Conservation (phyloP, 805 yeast genomes). For the Metschnikowia kofuensis region DNA sequence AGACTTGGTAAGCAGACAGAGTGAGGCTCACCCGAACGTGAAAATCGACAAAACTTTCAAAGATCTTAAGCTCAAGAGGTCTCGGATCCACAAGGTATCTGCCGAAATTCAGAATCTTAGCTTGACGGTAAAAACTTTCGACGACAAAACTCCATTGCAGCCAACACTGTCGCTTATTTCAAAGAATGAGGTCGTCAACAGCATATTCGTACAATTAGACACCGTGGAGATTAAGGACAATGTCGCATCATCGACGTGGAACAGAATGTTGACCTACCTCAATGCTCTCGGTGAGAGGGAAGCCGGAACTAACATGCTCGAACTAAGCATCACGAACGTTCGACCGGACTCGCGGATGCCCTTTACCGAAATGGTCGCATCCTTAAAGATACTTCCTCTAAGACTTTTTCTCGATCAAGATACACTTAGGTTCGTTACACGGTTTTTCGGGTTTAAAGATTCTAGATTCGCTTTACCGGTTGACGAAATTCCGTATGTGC, state of each 20-base stretch:
- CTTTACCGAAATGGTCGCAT: constrained; percentile 64
- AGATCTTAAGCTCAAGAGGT: constrained; percentile 61
- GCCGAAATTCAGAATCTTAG: constrained; percentile 56
- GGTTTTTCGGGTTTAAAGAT: constrained; percentile 83
- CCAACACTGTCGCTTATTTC: constrained; percentile 26
- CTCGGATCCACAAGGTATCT: constrained; percentile 56
- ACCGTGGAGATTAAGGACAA: constrained; percentile 69
- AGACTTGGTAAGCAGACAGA: neutral
- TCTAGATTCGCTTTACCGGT: constrained; percentile 58
- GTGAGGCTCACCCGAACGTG: constrained; percentile 20
- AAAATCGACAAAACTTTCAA: constrained; percentile 34
- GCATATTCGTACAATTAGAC: constrained; percentile 46
- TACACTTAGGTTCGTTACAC: constrained; percentile 74
- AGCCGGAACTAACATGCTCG: constrained; percentile 61
- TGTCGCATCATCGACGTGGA: constrained; percentile 88
- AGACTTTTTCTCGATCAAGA: constrained; percentile 91
- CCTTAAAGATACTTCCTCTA: constrained; percentile 62
- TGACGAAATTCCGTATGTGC: constrained; percentile 67
- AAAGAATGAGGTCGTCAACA: constrained; percentile 46
- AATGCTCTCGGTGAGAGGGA: constrained; percentile 70
- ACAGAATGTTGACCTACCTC: constrained; percentile 71
- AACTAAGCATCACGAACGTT: constrained; percentile 50
- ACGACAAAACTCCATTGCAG: constrained; percentile 45
- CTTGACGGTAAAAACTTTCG: constrained; percentile 42
- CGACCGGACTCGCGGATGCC: constrained; percentile 62